Conservation (phyloP, 768 basidiomycete species). For the Lactarius pseudohatsudake region DNA sequence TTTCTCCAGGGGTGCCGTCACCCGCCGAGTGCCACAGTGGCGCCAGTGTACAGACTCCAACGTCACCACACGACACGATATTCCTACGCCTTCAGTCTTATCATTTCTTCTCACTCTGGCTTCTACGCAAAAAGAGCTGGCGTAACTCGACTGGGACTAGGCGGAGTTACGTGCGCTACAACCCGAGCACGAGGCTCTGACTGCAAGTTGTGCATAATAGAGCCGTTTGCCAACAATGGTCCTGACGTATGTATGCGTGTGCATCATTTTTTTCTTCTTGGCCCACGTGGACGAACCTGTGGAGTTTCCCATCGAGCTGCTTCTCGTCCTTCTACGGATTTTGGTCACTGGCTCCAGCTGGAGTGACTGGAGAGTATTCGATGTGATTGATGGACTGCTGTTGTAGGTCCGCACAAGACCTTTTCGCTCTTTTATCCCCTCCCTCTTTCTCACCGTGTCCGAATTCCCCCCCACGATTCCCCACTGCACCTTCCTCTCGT, state of each 20-base stretch:
- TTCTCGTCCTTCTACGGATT: neutral
- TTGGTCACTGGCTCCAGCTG: neutral
- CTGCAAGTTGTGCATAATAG: neutral
- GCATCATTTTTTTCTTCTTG: neutral
- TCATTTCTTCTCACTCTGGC: neutral
- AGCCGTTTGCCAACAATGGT: neutral
- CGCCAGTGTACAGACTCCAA: neutral
- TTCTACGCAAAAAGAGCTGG: neutral
- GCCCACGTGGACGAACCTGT: neutral
- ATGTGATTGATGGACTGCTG: neutral
- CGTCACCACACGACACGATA: neutral
- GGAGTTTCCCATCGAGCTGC: neutral
- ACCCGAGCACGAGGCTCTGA: neutral
- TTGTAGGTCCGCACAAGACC: neutral
- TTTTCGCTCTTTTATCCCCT: neutral
- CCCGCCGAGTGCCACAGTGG: neutral
- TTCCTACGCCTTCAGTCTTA: neutral
- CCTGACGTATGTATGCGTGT: no score
- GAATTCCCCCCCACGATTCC: neutral
- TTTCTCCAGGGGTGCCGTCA: neutral
- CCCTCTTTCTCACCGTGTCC: neutral
- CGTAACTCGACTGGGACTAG: no score
- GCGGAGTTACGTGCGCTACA: neutral
- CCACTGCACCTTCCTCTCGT: neutral
- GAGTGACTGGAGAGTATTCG: neutral